Base-by-base conservation (phyloP, 2,329 filamentous ascomycete genomes). In the Cladosporium sp. region DNA sequence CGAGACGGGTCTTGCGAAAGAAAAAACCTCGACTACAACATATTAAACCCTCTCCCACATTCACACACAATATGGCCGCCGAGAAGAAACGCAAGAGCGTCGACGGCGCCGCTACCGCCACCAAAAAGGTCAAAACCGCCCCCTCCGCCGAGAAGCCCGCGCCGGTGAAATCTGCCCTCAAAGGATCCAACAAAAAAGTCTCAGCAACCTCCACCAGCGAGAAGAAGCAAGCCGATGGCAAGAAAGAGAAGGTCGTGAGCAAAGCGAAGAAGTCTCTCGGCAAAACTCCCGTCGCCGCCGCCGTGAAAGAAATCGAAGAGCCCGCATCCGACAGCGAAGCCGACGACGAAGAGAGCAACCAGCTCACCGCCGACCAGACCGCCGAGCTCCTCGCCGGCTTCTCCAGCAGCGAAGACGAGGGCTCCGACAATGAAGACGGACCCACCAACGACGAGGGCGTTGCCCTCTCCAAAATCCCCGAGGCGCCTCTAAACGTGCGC, bases 401-500 rank as follows among this genome's bases (percentile, higher is more conserved):
- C 60, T 73, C 74, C 45, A 73, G 70, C 61, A 71, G 71, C 52
- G 64, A 73, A 43, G 71, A 73, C 45, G 66, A 67, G 15, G 69
- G 70, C 7, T 59, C 59, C 5, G 69, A 68, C 50, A 71, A 88
- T 52, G 77, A 80, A 12, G 77, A 80, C 51, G n/a, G n/a, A n/a
- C n/a, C n/a, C n/a, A n/a, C n/a, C n/a, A n/a, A n/a, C n/a, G 90
- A 96, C 66, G 80, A 88, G 22, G 86, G 91, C 60, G 88, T 96
- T 63, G 92, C 89, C 5, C 95, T 86, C 72, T 92, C 88, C 13
- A 87, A 81, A 65, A 76, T 89, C 54, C 85, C 92, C 69, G 78
- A 83, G 13, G 57, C 57, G 6, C 69, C 65, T 6, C n/a, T n/a
- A n/a, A 62, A 59, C 55, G 57, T 61, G 36, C 64, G 58, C 52